Evolutionary conservation across 208 protist species (phyloP).

Genomic region (Phytomonas francai): DNA sequence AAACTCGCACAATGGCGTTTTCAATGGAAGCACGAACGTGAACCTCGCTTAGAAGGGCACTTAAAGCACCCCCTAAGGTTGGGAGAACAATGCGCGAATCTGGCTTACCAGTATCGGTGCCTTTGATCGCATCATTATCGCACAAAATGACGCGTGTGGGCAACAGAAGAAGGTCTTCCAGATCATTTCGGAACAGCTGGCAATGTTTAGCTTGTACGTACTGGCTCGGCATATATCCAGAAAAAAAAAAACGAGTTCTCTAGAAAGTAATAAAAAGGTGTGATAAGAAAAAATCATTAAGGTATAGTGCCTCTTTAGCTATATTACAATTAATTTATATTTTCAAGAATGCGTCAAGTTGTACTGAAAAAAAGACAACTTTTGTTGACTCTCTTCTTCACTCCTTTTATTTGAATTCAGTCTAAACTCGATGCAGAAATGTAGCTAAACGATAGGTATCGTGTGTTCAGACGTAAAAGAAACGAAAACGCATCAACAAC

Average conservation of each 20-base stretch:
- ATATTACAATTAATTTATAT: background rate
- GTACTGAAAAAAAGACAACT: background rate
- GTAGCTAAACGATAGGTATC: background rate
- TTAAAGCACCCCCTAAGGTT: slow-evolving; percentile 1
- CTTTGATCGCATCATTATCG: background rate
- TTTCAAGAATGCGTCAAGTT: background rate
- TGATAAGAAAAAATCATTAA: background rate
- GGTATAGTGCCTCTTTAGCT: background rate
- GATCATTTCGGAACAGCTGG: slow-evolving; percentile 42
- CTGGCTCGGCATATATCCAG: slow-evolving; percentile 34
- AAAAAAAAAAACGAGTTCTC: slow-evolving; percentile 2
- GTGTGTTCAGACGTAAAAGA: background rate
- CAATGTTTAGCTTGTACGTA: slow-evolving; percentile 40
- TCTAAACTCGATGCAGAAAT: background rate
- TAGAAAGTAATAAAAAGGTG: background rate
- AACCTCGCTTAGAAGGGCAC: slow-evolving; percentile 32
- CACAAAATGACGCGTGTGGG: slow-evolving; percentile 18
- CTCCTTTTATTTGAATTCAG: background rate
- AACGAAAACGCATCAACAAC: background rate
- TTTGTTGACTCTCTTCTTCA: background rate
- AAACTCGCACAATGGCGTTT: slow-evolving; percentile 47
- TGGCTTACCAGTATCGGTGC: background rate
- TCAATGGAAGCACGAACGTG: slow-evolving; percentile 32
- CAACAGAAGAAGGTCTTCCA: slow-evolving; percentile 53
- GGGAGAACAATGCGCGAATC: background rate